Percentiles rank a stretch among this genome's conserved stretches.
phyloP scores from a whole-genome alignment of 345 rosid species.

The Salix purpurea region DNA sequence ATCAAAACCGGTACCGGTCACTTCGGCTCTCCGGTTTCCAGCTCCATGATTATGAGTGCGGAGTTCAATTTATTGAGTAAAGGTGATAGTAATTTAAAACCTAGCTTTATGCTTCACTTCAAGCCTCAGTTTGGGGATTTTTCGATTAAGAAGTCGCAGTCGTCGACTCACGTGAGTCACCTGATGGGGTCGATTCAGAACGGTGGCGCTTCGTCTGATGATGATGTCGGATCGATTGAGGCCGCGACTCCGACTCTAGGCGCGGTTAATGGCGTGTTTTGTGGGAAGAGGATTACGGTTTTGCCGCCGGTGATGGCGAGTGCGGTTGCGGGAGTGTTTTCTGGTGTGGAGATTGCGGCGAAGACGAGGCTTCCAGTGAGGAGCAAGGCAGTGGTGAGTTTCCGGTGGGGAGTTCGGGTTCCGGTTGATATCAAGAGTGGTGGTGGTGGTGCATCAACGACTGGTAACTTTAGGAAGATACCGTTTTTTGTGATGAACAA shows the following conservation, averaged over 20 bases:
- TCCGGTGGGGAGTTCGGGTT: conserved; percentile 91
- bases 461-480: conserved; percentile 51
- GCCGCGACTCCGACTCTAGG: conserved; percentile 39
- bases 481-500: conserved; percentile 84
- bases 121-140: conserved; percentile 88
- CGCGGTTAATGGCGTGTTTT: conserved; percentile 17
- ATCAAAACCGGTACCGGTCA: conserved; percentile 83
- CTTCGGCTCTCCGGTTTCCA: conserved; percentile 67
- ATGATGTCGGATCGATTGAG: conserved; percentile 50
- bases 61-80: conserved; percentile 64
- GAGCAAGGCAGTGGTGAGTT: conserved; percentile 57
- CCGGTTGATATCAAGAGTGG: conserved; percentile 55
- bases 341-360: conserved; percentile 73
- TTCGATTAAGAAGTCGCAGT: conserved; percentile 73
- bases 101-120: conserved; percentile 88
- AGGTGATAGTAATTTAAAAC: conserved; percentile 37
- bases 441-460: conserved; percentile 26
- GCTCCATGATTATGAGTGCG: conserved; percentile 89
- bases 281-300: conserved; percentile 35
- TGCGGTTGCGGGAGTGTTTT: conserved; percentile 38
- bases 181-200: conserved; percentile 12
- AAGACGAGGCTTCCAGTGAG: conserved; percentile 65
- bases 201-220: conserved; percentile 37
- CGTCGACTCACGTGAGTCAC: conserved; percentile 37
- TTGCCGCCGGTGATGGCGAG: conserved; percentile 32